Base-by-base conservation (phyloP, 2,329 filamentous ascomycete species). In the Aspergillus floridensis region DNA sequence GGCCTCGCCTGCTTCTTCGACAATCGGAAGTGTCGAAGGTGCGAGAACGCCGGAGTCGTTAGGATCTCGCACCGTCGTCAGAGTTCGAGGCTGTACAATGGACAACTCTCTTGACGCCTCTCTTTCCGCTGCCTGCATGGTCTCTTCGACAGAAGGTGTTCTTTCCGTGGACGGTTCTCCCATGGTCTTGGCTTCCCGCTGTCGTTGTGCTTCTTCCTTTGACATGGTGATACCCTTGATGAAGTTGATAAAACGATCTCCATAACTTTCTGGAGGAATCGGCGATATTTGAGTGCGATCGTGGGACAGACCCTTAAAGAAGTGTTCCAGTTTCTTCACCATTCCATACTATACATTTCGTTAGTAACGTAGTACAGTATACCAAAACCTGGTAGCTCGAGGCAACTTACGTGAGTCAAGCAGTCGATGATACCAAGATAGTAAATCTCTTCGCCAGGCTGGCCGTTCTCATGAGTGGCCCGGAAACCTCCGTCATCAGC, bases 391-490 rank as follows among this genome's bases (percentile, higher is more conserved):
- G 32, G 14, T 12, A 16, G 12, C 32, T 8, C 14, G 14, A 44
- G 16, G 16, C 56, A 52, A 85, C 91, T 86, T 84, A 96, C 92
- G 75, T 97, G 92, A 68, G 95, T 99, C 69, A 99, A 81, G 76
- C 95, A 99, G 77, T 99, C 95, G 75, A 99, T 99, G 68, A 99
- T 96, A 38, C 95, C 96, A 7, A 99, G 86, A 73, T 99, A 99
- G 77, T 99, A 99, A 47, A 99, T 92, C 77, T 96, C 92, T 57
- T 97, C 91, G 2, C 89, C 93, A 1, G 90, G 86, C 16, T 81
- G 79, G 63, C 96, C 89, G 75, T 96, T 88, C 75, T 97, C 92
- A 71, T 97, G 92, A 1, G 95, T 98, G 12, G 95, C 93, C 66
- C 88, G 84, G 76, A 97, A 92, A 3, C 95, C 95, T 52, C 95